These are phyloP conservation scores for Phaeophleospora eucalypticola DNA, from an alignment of 2,329 filamentous ascomycete genomes.

Conservation along the genomic window DNA sequence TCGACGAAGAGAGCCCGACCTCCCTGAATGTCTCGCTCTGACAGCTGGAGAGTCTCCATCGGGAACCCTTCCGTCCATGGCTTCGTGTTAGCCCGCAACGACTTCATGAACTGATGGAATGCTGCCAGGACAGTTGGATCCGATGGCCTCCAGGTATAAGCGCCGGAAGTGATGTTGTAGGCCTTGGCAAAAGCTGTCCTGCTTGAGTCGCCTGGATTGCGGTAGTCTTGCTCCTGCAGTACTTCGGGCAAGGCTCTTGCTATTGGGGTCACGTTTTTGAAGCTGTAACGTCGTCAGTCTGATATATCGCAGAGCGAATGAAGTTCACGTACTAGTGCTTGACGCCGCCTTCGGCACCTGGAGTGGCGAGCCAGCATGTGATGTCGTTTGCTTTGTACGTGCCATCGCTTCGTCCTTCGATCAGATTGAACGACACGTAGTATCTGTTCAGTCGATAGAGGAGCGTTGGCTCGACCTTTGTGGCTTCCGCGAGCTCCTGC, in stretches of 20 bases:
- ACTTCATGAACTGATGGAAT: slow-evolving; percentile 11
- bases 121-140: slow-evolving; percentile 6
- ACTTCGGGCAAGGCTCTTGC: slow-evolving; percentile 5
- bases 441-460: slow-evolving; percentile 8
- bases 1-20: slow-evolving; percentile 15
- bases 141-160: slow-evolving; percentile 4
- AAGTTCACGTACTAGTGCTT: slow-evolving; percentile 8
- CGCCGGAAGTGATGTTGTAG: slow-evolving; percentile 3
- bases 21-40: background rate
- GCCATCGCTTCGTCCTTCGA: slow-evolving; percentile 2
- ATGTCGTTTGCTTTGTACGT: slow-evolving; percentile 9
- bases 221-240: slow-evolving; percentile 7
- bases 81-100: background rate
- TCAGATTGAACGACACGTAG: slow-evolving; percentile 3
- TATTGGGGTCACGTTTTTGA: background rate
- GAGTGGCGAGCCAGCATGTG: slow-evolving; percentile 12
- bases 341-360: slow-evolving; percentile 9
- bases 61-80: slow-evolving; percentile 8
- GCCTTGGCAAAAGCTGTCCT: slow-evolving; percentile 6
- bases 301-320: background rate
- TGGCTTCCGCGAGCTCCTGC: slow-evolving; percentile 3
- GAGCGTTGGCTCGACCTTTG: slow-evolving; percentile 3
- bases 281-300: background rate
- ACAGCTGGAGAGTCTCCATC: slow-evolving; percentile 3
- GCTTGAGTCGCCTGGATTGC: slow-evolving; percentile 2